A percentile compares a stretch with the other conserved stretches of the same genome.
Evolutionary conservation across 2,329 filamentous ascomycete genomes (phyloP).

Genomic region (Claviceps citrina): DNA sequence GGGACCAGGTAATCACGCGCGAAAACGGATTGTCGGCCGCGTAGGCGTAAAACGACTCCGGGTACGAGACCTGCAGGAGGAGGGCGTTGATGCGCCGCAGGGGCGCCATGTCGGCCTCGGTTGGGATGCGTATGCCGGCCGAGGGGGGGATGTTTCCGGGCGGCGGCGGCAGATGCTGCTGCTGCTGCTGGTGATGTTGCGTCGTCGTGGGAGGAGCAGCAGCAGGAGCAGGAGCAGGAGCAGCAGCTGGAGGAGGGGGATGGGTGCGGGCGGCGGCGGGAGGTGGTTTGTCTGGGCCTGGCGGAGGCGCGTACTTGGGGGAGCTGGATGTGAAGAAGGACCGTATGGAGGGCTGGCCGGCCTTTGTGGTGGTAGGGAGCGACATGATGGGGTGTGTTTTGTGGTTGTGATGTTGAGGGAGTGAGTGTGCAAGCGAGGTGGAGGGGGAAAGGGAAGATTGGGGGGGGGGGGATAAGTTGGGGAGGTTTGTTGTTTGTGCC

Average conservation of each 20-base stretch:
- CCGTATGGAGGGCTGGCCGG: conserved; percentile 40
- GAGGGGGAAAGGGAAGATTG: no score
- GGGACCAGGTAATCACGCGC: conserved; percentile 43
- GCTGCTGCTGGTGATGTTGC: conserved; percentile 3
- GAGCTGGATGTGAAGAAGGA: conserved; percentile 44
- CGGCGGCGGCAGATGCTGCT: conserved; percentile 7
- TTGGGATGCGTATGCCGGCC: conserved; percentile 37
- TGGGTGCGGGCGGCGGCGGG: conserved; percentile 15
- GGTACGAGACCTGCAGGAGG: conserved; percentile 47
- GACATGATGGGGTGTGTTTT: conserved; percentile 23
- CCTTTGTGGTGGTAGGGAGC: conserved; percentile 21
- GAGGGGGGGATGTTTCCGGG: conserved; percentile 23
- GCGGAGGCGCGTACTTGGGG: conserved; percentile 22
- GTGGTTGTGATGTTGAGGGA: background rate
- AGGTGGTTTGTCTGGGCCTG: no score
- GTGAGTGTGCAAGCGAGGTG: no score
- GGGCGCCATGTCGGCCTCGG: conserved; percentile 36
- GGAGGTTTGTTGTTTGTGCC: no score
- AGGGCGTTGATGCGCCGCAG: conserved; percentile 50
- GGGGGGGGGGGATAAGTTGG: no score
- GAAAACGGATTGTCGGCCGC: conserved; percentile 38
- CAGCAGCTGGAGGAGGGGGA: conserved; percentile 9
- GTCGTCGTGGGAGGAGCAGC: conserved; percentile 11
- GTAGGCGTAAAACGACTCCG: conserved; percentile 48
- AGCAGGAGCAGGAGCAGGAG: background rate